A percentile compares a stretch with the other conserved stretches of the same genome.
phyloP scores from a whole-genome alignment of 495 filamentous ascomycete species.

The Aspergillus cristatus region DNA sequence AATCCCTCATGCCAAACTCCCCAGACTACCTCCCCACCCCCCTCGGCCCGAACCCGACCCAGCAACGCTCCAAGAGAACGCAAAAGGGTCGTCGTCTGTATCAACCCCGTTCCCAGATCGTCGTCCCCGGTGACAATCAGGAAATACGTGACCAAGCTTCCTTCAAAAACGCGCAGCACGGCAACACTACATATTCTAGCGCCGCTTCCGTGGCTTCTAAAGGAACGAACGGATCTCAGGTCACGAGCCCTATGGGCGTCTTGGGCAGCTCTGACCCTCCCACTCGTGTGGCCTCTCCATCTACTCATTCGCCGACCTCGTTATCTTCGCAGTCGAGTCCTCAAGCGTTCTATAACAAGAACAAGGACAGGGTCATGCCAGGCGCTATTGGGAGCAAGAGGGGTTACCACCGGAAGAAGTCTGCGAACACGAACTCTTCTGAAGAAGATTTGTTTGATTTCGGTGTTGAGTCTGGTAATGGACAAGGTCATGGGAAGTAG shows the following conservation, averaged over 20 bases:
- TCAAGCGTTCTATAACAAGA: slow-evolving; percentile 2
- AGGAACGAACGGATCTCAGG: slow-evolving; percentile 5
- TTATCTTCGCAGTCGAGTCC: slow-evolving; percentile 10
- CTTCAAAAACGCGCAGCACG: slow-evolving; percentile 3
- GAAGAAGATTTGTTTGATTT: slow-evolving; percentile 12
- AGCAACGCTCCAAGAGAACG: slow-evolving; percentile 8
- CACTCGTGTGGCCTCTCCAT: slow-evolving; percentile 14
- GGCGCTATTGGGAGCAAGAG: slow-evolving; percentile 10
- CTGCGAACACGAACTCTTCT: slow-evolving; percentile 6
- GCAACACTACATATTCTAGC: slow-evolving; percentile 5
- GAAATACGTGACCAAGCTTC: slow-evolving; percentile 1
- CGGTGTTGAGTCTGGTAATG: neutral
- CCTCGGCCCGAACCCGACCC: slow-evolving; percentile 6
- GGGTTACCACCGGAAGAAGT: slow-evolving; percentile 7
- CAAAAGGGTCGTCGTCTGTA: slow-evolving; percentile 18
- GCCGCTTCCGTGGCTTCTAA: slow-evolving; percentile 7
- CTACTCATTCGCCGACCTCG: slow-evolving; percentile 7
- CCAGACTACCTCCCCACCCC: slow-evolving; percentile 4
- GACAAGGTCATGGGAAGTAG: neutral
- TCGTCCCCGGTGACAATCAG: neutral
- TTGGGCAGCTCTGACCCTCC: slow-evolving; percentile 11
- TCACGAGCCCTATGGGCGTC: slow-evolving; percentile 8
- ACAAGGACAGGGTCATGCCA: slow-evolving; percentile 6
- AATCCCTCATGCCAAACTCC: slow-evolving; percentile 11
- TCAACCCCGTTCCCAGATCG: slow-evolving; percentile 10